These are phyloP conservation scores for Grigorovia humatica DNA, from an alignment of 805 yeast species.

Conservation along the genomic window DNA sequence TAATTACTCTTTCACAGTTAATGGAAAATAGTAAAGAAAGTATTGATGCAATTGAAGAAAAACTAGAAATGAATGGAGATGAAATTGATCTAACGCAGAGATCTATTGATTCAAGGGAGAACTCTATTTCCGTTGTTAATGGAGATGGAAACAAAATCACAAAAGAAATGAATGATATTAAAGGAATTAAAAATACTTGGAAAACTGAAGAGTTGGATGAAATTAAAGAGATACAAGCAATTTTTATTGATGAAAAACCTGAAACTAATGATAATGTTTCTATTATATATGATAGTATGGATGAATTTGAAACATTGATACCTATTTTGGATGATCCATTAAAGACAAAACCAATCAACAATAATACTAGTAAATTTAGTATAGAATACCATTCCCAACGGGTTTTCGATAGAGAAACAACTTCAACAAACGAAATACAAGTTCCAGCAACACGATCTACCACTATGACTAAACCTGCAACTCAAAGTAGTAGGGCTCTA, in stretches of 20 bases:
- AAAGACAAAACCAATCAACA: slow-evolving; percentile 5
- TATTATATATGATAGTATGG: slow-evolving; percentile 1
- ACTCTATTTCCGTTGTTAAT: no score
- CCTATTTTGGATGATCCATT: neutral
- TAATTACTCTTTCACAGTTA: slow-evolving; percentile 21
- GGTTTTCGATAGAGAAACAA: neutral
- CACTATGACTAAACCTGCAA: slow-evolving; percentile 5
- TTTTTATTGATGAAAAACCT: neutral
- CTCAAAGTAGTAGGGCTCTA: neutral
- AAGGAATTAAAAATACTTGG: neutral
- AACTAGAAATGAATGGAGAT: neutral
- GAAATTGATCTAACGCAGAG: neutral
- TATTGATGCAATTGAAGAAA: neutral
- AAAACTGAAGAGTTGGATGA: neutral
- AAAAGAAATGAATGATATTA: neutral
- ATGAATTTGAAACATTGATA: neutral
- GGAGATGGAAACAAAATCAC: neutral
- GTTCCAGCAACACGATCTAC: slow-evolving; percentile 27
- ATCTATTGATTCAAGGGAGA: neutral
- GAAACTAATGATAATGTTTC: neutral
- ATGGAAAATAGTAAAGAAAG: slow-evolving; percentile 14
- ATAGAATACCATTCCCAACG: neutral
- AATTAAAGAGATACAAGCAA: neutral
- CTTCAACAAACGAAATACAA: slow-evolving; percentile 8
- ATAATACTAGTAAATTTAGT: no score